phyloP scores from a whole-genome alignment of 176 grass and related monocot genomes.

The Oryza officinalis region DNA sequence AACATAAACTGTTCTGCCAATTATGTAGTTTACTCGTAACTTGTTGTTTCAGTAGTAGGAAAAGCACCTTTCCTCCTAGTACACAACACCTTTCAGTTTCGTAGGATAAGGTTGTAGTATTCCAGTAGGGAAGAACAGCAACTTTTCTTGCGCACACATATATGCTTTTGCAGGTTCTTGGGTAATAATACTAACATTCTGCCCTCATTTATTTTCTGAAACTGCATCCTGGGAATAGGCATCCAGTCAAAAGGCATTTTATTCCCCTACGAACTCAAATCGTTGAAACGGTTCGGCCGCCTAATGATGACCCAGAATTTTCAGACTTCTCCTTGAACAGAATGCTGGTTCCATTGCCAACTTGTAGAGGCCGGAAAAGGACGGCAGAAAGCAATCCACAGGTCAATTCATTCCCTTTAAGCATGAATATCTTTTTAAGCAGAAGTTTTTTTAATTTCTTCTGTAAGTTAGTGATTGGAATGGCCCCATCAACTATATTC shows the following conservation, averaged over 20 bases:
- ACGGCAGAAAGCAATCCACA: slow-evolving; percentile 32
- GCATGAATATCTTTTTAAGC: slow-evolving; percentile 2
- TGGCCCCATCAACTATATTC: slow-evolving; percentile 7
- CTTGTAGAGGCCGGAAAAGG: slow-evolving; percentile 36
- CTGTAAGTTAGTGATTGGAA: not conserved
- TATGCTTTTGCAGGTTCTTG: slow-evolving; percentile 7
- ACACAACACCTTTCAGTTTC: not conserved
- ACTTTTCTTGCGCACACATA: not conserved
- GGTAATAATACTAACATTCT: not conserved
- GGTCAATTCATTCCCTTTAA: slow-evolving; percentile 33
- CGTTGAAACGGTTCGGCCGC: slow-evolving; percentile 2
- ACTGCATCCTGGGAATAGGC: not conserved
- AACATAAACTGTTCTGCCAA: not conserved
- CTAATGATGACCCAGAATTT: slow-evolving; percentile 21
- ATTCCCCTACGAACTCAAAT: slow-evolving; percentile 25
- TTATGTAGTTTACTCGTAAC: not conserved
- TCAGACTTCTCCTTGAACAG: not conserved
- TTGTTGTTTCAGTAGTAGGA: not conserved
- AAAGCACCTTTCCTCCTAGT: not conserved
- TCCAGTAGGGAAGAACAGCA: not conserved
- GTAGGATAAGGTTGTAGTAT: not conserved
- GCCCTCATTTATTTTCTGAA: slow-evolving; percentile 21
- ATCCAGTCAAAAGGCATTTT: slow-evolving; percentile 31
- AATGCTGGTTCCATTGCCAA: slow-evolving; percentile 31
- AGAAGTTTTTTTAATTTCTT: not conserved